Base-by-base conservation (phyloP, 495 filamentous ascomycete genomes). In the Hypoxylon crocopeplum region DNA sequence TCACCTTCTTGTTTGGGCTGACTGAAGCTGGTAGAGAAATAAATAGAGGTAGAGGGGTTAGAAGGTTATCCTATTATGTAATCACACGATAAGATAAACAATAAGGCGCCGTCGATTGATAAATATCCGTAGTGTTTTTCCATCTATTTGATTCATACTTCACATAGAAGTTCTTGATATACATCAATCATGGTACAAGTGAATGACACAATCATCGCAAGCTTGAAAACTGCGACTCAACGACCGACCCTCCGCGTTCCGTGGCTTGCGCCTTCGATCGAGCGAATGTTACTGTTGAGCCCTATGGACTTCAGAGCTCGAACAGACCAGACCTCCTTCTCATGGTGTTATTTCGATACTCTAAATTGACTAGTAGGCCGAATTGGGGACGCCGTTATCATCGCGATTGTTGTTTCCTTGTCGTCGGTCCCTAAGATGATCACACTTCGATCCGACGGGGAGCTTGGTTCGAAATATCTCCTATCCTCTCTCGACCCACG, bases 211-310 rank as follows among this genome's bases (percentile, higher is more conserved):
- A 24, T 30, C 24, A 19, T 21, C 15, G 24, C n/a, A 8, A 17
- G 29, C 30, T 24, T 45, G 10, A 48, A 58, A 41, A 39, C 10
- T 2, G 16, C 12, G n/a, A 15, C 13, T 10, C 11, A 36, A 16
- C 39, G 21, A 50, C 22, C 7, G 25, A 19, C 21, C n/a, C n/a
- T 38, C 38, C 55, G 30, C 30, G 45, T 38, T 40, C 39, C 22
- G 30, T 20, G 38, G 10, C 13, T 27, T 45, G 39, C 36, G 21
- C 16, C 39, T 16, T 15, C 25, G 25, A n/a, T n/a, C 37, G 8
- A 16, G 13, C 12, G n/a, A n/a, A n/a, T n/a, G n/a, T n/a, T n/a
- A n/a, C n/a, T n/a, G n/a, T 20, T 10, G 11, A 42, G 17, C 12
- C 30, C n/a, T 2, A 15, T 30, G 30, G 16, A 36, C 20, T 17